phyloP scores from a whole-genome alignment of 495 filamentous ascomycete genomes.

The Penicillium pancosmium region DNA sequence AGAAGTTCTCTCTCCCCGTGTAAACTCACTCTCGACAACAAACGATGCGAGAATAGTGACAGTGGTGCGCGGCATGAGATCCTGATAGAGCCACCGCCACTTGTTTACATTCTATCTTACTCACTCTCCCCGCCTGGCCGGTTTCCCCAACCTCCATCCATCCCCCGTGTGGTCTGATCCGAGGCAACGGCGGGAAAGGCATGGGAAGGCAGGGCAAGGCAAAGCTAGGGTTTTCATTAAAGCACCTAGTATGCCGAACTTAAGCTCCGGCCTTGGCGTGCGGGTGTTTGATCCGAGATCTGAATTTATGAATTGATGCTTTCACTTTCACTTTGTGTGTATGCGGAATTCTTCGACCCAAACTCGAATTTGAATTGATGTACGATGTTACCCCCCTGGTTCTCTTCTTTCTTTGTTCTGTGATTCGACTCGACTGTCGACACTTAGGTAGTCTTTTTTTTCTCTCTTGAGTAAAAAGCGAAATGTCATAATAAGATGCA shows the following conservation, averaged over 20 bases:
- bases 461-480: neutral
- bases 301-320: slow-evolving; percentile 23
- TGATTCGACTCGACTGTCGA: neutral
- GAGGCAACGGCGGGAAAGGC: too few species aligned
- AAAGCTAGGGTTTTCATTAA: neutral
- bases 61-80: neutral
- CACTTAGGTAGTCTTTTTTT: neutral
- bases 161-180: too few species aligned
- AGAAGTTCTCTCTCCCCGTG: slow-evolving; percentile 86
- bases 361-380: neutral
- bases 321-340: slow-evolving; percentile 1
- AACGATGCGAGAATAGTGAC: neutral
- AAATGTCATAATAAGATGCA: slow-evolving; percentile 12
- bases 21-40: slow-evolving; percentile 38
- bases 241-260: neutral
- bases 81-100: neutral
- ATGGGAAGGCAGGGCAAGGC: neutral
- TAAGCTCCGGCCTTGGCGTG: neutral
- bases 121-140: neutral
- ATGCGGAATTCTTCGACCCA: neutral
- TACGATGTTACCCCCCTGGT: neutral
- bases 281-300: slow-evolving; percentile 1
- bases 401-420: neutral
- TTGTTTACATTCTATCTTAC: neutral
- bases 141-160: neutral